Evolutionary conservation across 768 basidiomycete species (phyloP).

Genomic region (Pleurotus sapidus): DNA sequence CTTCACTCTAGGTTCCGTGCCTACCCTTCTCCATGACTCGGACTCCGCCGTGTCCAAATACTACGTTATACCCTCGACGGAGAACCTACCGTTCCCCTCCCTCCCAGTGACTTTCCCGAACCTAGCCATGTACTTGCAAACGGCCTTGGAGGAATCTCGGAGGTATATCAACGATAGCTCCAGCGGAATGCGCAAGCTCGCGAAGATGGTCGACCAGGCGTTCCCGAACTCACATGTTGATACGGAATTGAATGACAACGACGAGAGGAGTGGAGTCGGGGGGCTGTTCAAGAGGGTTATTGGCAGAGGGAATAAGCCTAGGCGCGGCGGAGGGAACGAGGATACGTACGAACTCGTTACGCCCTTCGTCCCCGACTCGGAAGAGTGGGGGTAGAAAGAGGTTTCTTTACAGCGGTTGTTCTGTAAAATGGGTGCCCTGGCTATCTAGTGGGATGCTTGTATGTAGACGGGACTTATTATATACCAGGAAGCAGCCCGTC

Average conservation of each 20-base stretch:
- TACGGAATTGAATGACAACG: conserved; percentile 23
- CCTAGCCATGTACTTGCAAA: conserved; percentile 72
- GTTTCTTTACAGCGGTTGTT: too few relatives aligned
- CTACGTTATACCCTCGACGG: conserved; percentile 66
- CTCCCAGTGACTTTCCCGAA: conserved; percentile 76
- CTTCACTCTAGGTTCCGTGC: conserved; percentile 57
- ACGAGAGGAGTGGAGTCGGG: conserved; percentile 35
- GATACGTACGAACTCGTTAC: conserved; percentile 82
- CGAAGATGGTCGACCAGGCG: conserved; percentile 64
- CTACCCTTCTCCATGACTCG: conserved; percentile 59
- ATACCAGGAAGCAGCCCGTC: too few relatives aligned
- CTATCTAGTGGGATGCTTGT: too few relatives aligned
- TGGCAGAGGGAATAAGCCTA: conserved; percentile 40
- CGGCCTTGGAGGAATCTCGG: conserved; percentile 67
- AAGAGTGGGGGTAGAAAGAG: conserved; percentile 54
- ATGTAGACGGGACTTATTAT: too few relatives aligned
- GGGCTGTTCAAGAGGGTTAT: conserved; percentile 64
- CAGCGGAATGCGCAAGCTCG: conserved; percentile 61
- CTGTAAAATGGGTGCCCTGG: too few relatives aligned
- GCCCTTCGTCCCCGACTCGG: conserved; percentile 64
- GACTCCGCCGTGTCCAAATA: conserved; percentile 66
- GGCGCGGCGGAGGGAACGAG: conserved; percentile 59
- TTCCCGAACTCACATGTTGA: conserved; percentile 43
- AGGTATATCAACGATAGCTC: conserved; percentile 56
- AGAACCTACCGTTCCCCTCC: conserved; percentile 58